A percentile compares a stretch with the other conserved stretches of the same genome.
Conservation (phyloP, 2,329 filamentous ascomycete genomes). For the Sarocladiaceae sp. region DNA sequence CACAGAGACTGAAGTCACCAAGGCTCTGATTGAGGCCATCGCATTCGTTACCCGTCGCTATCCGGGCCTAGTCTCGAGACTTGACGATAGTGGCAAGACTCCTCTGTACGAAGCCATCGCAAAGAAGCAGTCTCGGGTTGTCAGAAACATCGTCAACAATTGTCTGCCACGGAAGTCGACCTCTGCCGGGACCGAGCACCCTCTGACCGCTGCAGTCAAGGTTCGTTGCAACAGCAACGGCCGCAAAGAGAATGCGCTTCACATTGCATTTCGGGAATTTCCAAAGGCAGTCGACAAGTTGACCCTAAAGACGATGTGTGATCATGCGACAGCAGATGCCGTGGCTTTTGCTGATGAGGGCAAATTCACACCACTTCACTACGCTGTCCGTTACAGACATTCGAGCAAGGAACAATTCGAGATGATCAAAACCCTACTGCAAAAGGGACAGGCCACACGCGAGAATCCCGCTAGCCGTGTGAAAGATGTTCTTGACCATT, state of each 20-base stretch:
- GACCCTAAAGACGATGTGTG: neutral
- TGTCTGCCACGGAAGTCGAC: neutral
- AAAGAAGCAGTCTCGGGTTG: neutral
- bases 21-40: neutral
- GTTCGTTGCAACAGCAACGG: neutral
- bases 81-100: neutral
- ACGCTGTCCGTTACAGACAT: neutral
- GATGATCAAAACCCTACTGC: neutral
- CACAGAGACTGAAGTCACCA: neutral
- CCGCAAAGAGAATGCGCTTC: neutral
- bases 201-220: neutral
- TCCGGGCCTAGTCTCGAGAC: neutral
- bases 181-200: neutral
- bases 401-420: conserved; percentile 1
- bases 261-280: neutral
- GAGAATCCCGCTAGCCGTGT: neutral
- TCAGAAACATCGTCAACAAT: neutral
- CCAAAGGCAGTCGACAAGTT: neutral
- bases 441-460: neutral
- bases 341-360: neutral
- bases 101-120: neutral
- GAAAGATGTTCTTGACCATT: neutral
- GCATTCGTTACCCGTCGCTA: neutral
- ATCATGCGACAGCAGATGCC: neutral
- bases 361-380: neutral